Evolutionary conservation across 1,139 yeast species (phyloP).

Genomic region (Taphrina pruni): DNA sequence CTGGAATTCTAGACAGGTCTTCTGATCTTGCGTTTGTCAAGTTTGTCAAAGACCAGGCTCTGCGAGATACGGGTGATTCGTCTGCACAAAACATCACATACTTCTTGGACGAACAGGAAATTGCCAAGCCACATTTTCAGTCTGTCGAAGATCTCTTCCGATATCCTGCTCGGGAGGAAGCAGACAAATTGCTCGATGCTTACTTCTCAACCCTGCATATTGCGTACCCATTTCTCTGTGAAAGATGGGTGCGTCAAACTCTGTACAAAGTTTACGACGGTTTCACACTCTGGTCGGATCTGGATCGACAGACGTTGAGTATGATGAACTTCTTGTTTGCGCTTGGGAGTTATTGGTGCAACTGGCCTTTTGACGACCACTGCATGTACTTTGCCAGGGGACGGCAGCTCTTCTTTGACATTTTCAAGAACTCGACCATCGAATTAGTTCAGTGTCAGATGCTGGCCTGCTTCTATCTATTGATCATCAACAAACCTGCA

Average conservation of each 20-base stretch:
- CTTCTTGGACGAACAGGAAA: conserved; percentile 32
- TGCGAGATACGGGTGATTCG: conserved; percentile 11
- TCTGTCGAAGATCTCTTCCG: conserved; percentile 39
- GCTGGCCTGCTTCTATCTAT: conserved; percentile 44
- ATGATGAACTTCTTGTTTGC: conserved; percentile 44
- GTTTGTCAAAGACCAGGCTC: conserved; percentile 36
- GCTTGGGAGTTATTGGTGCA: conserved; percentile 41
- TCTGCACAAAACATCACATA: conserved; percentile 27
- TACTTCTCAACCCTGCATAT: conserved; percentile 40
- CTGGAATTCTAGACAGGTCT: conserved; percentile 32
- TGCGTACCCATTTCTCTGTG: conserved; percentile 38
- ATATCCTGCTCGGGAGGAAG: conserved; percentile 32
- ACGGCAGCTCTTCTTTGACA: conserved; percentile 44
- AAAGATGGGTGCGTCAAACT: conserved; percentile 31
- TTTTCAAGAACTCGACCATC: conserved; percentile 44
- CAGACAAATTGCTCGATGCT: conserved; percentile 34
- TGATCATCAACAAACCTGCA: conserved; percentile 43
- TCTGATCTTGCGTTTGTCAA: conserved; percentile 39
- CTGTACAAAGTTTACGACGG: conserved; percentile 36
- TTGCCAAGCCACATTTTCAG: conserved; percentile 33
- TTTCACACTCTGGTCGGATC: conserved; percentile 37
- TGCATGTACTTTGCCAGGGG: conserved; percentile 44
- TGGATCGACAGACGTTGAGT: conserved; percentile 43
- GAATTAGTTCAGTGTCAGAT: conserved; percentile 44
- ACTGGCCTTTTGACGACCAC: conserved; percentile 43